These are phyloP conservation scores for Articulospora tetracladia DNA, from an alignment of 495 filamentous ascomycete species.

Conservation along the genomic window DNA sequence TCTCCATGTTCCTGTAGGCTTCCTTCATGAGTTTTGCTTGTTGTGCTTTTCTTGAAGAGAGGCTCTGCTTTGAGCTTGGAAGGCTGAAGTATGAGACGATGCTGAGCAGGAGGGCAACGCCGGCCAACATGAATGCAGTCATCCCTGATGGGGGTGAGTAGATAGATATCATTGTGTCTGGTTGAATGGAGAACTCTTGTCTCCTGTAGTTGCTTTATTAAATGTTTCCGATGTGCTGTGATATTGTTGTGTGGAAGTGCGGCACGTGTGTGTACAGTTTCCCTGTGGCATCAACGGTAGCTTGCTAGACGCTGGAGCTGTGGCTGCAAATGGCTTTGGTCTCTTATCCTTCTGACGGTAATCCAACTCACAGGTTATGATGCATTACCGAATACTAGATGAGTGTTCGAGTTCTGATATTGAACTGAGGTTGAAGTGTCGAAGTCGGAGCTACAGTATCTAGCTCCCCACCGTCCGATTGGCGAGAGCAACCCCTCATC, in stretches of 20 bases:
- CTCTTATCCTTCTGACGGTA: too few species aligned
- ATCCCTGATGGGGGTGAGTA: neutral
- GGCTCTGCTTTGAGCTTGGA: neutral
- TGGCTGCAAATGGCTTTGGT: too few species aligned
- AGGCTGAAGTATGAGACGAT: neutral
- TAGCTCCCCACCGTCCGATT: neutral
- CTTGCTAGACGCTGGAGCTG: too few species aligned
- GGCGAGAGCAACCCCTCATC: neutral
- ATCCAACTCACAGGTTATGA: too few species aligned
- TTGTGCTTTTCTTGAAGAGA: slow-evolving; percentile 8
- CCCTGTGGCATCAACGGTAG: too few species aligned
- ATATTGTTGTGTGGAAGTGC: too few species aligned
- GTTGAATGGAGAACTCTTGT: too few species aligned
- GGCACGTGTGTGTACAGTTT: too few species aligned
- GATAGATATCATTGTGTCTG: neutral
- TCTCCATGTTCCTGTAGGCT: slow-evolving; percentile 12
- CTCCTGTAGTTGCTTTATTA: too few species aligned
- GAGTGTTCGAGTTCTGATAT: neutral
- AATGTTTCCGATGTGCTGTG: too few species aligned
- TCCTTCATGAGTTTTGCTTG: slow-evolving; percentile 13
- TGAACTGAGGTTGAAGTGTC: neutral
- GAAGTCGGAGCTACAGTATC: neutral
- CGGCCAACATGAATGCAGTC: neutral
- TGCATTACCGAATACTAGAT: too few species aligned
- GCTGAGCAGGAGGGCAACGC: neutral